Base-by-base conservation (phyloP, 164 flowering plant species). In the Vitis amurensis region DNA sequence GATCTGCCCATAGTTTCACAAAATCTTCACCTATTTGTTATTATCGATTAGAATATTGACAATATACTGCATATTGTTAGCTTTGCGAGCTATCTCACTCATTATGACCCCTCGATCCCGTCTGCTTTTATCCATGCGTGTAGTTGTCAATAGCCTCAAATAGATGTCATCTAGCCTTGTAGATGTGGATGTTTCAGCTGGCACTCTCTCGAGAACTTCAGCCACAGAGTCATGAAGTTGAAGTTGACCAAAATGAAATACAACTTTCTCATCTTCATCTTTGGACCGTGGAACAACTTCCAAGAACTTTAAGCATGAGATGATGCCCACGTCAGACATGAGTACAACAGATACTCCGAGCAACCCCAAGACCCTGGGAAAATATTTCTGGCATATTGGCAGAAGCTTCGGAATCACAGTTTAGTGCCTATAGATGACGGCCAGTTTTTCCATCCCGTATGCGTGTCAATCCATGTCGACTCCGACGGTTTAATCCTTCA, bases 201-300 rank as follows among this genome's bases (percentile, higher is more conserved):
- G 76, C 58, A 94, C 81, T 82, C 99, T 85, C 67, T 84, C 83
- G 16, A 94, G 85, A 56, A 91, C 85, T 56, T 80, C 85, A 50
- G 72, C 29, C 2, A 66, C 74, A 2, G 83, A 75, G 50, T 75
- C 78, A 47, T 80, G 73, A 69, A 91, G 89, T 73, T 85, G 78
- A 71, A 91, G 94, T 68, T 87, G 76, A 69, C 49, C 66, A 16
- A 94, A 86, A 62, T 69, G 74, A 44, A 82, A 83, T 48, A 92
- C 71, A 4, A 94, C 81, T 64, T 78, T 86, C 70, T 86, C 88
- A 74, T 91, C 97, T 74, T 94, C 97, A 48, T 88, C 91, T 63
- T 88, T 90, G 12, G 95, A 75, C 97, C 99, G 92, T 15, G 99
- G 99, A 68, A 89, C 84, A 17, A 95, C 92, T 79, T 92, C 97